These are phyloP conservation scores for Trichoderma endophyticum DNA, from an alignment of 2,329 filamentous ascomycete genomes.

Conservation along the genomic window DNA sequence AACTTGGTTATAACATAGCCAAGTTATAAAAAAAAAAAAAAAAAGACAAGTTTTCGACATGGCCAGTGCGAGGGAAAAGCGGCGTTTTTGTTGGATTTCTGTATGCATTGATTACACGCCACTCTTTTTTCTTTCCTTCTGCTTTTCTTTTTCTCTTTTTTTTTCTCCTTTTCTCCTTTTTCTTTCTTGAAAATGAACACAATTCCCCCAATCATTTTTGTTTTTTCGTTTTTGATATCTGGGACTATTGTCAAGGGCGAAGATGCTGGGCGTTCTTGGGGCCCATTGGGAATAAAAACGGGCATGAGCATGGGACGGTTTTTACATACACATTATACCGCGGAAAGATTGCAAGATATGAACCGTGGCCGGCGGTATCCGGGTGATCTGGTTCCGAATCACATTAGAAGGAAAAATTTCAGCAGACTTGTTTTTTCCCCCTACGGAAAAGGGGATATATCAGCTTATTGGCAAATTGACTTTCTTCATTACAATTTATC, in stretches of 20 bases:
- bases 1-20: conserved; percentile 50
- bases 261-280: not conserved
- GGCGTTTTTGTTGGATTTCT: not conserved
- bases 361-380: not conserved
- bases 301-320: not conserved
- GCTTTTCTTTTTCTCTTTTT: not conserved
- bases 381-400: not conserved
- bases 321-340: not conserved
- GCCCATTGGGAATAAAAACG: not conserved
- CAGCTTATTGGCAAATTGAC: not conserved
- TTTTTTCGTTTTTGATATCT: not conserved
- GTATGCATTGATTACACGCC: not conserved
- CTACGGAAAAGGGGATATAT: not conserved
- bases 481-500: not conserved
- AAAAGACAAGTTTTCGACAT: not conserved
- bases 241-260: not conserved
- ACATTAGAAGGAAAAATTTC: not conserved
- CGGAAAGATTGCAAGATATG: not conserved
- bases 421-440: not conserved
- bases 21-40: no score
- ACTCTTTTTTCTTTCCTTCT: not conserved
- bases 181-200: not conserved
- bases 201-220: not conserved
- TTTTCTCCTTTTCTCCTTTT: not conserved
- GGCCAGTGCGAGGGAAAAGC: not conserved